Conservation (phyloP, 2,329 filamentous ascomycete species). For the Cladosporium oxysporum region DNA sequence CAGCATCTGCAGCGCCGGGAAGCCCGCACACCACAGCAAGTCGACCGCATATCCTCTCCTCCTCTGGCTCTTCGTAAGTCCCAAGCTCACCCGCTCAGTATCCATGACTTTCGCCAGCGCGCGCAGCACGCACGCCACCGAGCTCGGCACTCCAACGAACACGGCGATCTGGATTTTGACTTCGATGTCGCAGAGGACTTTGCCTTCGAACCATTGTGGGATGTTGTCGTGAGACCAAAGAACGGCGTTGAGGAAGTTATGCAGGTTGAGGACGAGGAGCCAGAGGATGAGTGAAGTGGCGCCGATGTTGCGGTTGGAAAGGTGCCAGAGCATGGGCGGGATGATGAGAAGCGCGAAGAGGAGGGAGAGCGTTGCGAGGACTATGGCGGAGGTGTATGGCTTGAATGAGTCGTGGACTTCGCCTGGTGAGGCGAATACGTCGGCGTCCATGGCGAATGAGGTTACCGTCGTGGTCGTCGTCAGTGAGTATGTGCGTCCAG, state of each 20-base stretch:
- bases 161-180: constrained; percentile 58
- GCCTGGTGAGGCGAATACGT: not conserved
- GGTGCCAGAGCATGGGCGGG: constrained; percentile 62
- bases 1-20: constrained; percentile 58
- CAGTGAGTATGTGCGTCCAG: not conserved
- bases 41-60: constrained; percentile 53
- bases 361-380: constrained; percentile 53
- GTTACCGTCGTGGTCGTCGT: not conserved
- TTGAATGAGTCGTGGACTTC: not conserved
- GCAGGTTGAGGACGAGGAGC: constrained; percentile 58
- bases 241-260: constrained; percentile 62
- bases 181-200: constrained; percentile 65
- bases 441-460: not conserved
- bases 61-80: constrained; percentile 52
- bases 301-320: constrained; percentile 61
- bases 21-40: constrained; percentile 55
- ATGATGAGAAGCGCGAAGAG: constrained; percentile 56
- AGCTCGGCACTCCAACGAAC: constrained; percentile 54
- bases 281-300: constrained; percentile 59
- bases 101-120: constrained; percentile 63
- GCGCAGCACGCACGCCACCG: constrained; percentile 60
- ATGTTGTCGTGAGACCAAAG: constrained; percentile 65
- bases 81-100: constrained; percentile 55
- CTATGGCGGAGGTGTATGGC: constrained; percentile 39
- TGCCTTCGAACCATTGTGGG: constrained; percentile 58